Evolutionary conservation across 352 stramenopile species (phyloP), one percentile per base, ranked within the genome.

Genomic region (Globisporangium spinosum): DNA sequence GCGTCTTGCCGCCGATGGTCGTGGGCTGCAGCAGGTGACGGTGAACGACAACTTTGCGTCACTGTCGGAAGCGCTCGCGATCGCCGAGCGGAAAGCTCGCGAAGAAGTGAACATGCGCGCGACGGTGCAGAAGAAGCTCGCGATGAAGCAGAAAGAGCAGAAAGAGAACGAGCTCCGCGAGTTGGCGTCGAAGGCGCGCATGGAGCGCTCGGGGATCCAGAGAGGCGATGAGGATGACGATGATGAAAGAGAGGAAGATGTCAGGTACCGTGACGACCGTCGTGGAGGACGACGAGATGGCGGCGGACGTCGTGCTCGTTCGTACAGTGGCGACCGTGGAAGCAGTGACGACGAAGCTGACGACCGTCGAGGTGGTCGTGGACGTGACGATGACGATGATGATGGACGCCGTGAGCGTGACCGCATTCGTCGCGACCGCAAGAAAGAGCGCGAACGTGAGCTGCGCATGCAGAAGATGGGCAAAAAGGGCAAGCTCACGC

Each of bases 41-140:
- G 97, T 99, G 55, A 99, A 99, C 86, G 91, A 98, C 69, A 98
- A 99, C 70, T 99, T 99, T 87, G 97, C 98, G 35, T 98, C 94
- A 29, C 83, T 99, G 53, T 91, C 89, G 1, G 97, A 99, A 71
- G 95, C 91, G 51, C 77, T 99, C 54, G 98, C 99, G 65, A 98
- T 99, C 62, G 97, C 98, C 0, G 97, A 99, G 79, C 84, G 94
- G 23, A 98, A 99, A 75, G 97, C 97, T 12, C 79, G 97, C 35
- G 96, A 99, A 73, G 97, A 99, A 79, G 95, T 99, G 8, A 93
- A 98, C 68, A 94, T 98, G 79, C 93, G 97, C 47, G 94, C 93
- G 38, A 76, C 93, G 67, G 84, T 96, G 62, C 89, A 93, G 60
- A 94, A 95, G 73, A 93, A 94, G 70, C 67, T 96, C 25, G 83